Evolutionary conservation across 495 filamentous ascomycete genomes (phyloP).

Genomic region (Sporormia fimetaria): DNA sequence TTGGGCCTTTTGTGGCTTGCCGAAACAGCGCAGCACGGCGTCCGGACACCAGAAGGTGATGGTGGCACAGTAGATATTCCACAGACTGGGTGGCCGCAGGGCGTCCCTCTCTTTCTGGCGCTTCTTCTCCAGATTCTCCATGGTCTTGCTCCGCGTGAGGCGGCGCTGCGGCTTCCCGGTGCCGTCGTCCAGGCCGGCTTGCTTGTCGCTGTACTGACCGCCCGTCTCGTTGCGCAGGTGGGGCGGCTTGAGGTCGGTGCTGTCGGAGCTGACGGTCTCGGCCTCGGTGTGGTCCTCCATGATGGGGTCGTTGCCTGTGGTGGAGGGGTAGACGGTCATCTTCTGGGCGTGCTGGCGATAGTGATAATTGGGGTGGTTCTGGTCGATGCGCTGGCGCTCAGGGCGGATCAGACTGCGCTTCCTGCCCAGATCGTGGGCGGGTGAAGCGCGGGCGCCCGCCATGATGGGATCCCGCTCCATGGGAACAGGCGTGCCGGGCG

Average conservation of each 20-base stretch:
- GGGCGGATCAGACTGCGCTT: conserved; percentile 82
- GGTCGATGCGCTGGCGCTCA: conserved; percentile 69
- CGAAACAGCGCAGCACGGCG: conserved; percentile 70
- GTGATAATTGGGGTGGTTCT: conserved; percentile 83
- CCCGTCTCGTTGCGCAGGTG: conserved; percentile 19
- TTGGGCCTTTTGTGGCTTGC: conserved; percentile 77
- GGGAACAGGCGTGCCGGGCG: conserved; percentile 21
- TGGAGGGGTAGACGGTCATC: conserved; percentile 78
- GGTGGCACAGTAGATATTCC: conserved; percentile 89
- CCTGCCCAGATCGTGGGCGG: conserved; percentile 42
- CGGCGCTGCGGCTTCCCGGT: conserved; percentile 34
- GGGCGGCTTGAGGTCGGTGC: conserved; percentile 41
- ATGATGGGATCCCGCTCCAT: conserved; percentile 29
- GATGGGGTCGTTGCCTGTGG: conserved; percentile 82
- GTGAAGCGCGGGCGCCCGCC: conserved; percentile 11
- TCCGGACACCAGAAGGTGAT: conserved; percentile 94
- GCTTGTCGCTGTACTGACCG: conserved; percentile 27
- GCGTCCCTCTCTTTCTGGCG: conserved; percentile 55
- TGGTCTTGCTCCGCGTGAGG: conserved; percentile 39
- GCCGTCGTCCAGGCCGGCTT: conserved; percentile 31
- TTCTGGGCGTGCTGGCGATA: conserved; percentile 85
- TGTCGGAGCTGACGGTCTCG: conserved; percentile 45
- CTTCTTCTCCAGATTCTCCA: conserved; percentile 48
- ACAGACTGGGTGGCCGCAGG: conserved; percentile 71
- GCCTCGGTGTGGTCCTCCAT: conserved; percentile 55